Conservation (phyloP, 176 grass and related monocot genomes). For the Poa pratensis region DNA sequence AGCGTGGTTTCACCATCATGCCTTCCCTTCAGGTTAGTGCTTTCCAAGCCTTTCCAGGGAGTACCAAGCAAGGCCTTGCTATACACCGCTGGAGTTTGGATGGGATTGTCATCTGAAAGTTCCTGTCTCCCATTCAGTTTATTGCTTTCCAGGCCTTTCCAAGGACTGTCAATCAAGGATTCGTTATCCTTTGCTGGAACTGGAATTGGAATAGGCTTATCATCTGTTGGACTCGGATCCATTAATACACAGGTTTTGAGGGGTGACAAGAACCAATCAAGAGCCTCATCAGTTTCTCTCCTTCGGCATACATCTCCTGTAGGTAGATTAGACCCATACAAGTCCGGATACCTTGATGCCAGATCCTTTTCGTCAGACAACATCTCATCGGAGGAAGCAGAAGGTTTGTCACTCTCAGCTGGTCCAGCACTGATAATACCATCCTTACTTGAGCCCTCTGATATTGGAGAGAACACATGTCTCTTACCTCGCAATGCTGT, state of each 20-base stretch:
- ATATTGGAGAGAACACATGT: slow-evolving; percentile 53
- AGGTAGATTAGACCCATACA: slow-evolving; percentile 50
- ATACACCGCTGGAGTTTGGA: slow-evolving; percentile 44
- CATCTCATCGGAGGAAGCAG: slow-evolving; percentile 23
- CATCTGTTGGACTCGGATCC: slow-evolving; percentile 58
- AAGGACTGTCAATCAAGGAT: slow-evolving; percentile 11
- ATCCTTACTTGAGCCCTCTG: slow-evolving; percentile 46
- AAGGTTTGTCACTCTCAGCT: slow-evolving; percentile 18
- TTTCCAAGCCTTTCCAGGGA: slow-evolving; percentile 68
- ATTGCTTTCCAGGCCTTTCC: slow-evolving; percentile 36
- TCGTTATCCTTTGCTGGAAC: slow-evolving; percentile 29
- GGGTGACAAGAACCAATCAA: slow-evolving; percentile 93
- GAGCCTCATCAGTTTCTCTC: slow-evolving; percentile 55
- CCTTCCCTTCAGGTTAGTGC: slow-evolving; percentile 67
- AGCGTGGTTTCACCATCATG: slow-evolving; percentile 82
- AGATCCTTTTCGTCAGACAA: slow-evolving; percentile 54
- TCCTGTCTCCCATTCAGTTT: slow-evolving; percentile 28
- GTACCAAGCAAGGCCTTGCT: slow-evolving; percentile 51
- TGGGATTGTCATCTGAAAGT: slow-evolving; percentile 49
- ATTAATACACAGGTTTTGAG: slow-evolving; percentile 78
- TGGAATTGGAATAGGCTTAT: slow-evolving; percentile 51
- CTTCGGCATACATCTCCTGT: slow-evolving; percentile 29
- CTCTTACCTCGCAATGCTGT: slow-evolving; percentile 48
- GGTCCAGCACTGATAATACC: slow-evolving; percentile 25
- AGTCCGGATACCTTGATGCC: slow-evolving; percentile 54